Base-by-base conservation (phyloP, 116 monocot species). In the Iris pallida region DNA sequence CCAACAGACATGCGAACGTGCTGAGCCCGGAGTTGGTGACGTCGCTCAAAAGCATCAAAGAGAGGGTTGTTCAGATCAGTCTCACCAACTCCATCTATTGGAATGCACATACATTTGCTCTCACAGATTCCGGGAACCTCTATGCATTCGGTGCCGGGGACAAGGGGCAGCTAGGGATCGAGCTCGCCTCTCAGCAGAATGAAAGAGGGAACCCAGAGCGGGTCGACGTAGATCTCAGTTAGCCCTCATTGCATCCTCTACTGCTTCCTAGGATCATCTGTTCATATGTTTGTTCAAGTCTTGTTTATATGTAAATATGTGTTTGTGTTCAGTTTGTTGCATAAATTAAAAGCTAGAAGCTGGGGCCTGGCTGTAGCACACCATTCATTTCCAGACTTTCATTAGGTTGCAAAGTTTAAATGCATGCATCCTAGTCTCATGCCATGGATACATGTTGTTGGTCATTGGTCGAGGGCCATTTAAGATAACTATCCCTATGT, bases 31-130 rank as follows among this genome's bases (percentile, higher is more conserved):
- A 96, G 62, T 67, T 96, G 19, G 96, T 96, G 13, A 77, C 82
- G 8, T 89, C 96, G 5, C 70, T 96, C 51, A 92, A 91, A 70
- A 68, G 66, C 43, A 69, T 73, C 7, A 85, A 87, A 20, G 96
- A 96, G 73, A 81, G 70, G 62, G 75, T 89, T 1, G 93, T 89
- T 54, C 93, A 93, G 77, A 79, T 93, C 63, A 89, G 93, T 53
- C 84, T 89, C 58, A 96, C 96, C 46, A 96, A 92, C 61, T 92
- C 92, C 0, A 78, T 92, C 7, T 92, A 92, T 61, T 96, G 96
- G 96, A 89, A 89, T 57, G 96, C 96, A 4, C 96, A 96, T 57
- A 96, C 96, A 42, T 89, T 96, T 56, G 96, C 92, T 12, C 80
- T 96, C 11, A 89, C 87, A 1, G 89, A 85, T 12, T 82, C 85